phyloP scores from a whole-genome alignment of 2,329 filamentous ascomycete genomes.

The Chaetomium sp. region DNA sequence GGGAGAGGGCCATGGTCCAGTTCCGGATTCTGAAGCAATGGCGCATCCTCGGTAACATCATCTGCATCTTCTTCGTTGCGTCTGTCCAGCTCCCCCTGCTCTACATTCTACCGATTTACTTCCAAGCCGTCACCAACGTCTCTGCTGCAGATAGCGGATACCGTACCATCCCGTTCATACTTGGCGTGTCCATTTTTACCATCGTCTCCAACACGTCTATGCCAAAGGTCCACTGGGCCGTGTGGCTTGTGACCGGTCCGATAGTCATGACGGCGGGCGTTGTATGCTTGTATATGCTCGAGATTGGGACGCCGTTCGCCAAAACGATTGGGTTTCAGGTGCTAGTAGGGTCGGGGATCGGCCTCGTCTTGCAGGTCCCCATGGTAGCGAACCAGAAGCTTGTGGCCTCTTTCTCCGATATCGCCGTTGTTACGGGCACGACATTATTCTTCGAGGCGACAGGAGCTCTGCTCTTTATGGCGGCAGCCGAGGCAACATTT shows the following conservation, averaged over 20 bases:
- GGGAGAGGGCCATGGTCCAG: slow-evolving; percentile 4
- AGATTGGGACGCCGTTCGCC: neutral
- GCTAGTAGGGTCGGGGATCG: neutral
- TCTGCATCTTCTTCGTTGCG: slow-evolving; percentile 4
- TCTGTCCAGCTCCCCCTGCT: neutral
- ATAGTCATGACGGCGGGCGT: neutral
- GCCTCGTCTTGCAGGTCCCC: neutral
- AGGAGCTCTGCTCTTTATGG: neutral
- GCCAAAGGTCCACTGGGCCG: slow-evolving; percentile 1
- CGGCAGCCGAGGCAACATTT: neutral
- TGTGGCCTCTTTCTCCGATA: neutral
- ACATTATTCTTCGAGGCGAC: slow-evolving; percentile 2
- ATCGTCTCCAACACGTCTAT: slow-evolving; percentile 4
- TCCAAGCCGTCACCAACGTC: neutral
- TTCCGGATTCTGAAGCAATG: slow-evolving; percentile 1
- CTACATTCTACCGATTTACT: neutral
- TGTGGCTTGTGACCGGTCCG: neutral
- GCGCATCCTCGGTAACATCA: neutral
- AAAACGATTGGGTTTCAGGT: neutral
- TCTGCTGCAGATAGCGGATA: neutral
- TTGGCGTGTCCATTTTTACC: neutral
- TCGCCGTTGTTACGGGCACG: neutral
- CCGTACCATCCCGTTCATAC: neutral
- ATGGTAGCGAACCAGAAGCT: slow-evolving; percentile 3
- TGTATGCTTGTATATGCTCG: neutral